Evolutionary conservation across 2,329 filamentous ascomycete genomes (phyloP).

Genomic region (Calonectria hawksworthii): DNA sequence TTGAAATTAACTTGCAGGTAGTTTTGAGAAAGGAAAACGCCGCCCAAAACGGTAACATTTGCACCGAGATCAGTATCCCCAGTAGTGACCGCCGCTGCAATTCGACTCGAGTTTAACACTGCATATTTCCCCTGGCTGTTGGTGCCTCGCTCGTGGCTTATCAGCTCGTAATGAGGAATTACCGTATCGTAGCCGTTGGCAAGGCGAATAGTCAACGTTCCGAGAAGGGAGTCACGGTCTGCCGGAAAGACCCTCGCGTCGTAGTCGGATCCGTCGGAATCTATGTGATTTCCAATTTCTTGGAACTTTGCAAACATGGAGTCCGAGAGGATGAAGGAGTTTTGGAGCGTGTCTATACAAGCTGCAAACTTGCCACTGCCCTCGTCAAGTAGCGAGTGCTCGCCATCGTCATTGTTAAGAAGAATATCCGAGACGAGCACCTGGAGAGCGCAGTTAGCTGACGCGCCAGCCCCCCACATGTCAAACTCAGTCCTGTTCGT

Average conservation of each 20-base stretch:
- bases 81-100: constrained; percentile 11
- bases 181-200: constrained; percentile 23
- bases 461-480: constrained; percentile 25
- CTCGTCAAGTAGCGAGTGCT: constrained; percentile 21
- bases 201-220: constrained; percentile 11
- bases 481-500: constrained; percentile 18
- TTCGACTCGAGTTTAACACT: constrained; percentile 21
- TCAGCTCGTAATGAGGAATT: constrained; percentile 25
- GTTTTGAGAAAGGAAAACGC: constrained; percentile 23
- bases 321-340: constrained; percentile 21
- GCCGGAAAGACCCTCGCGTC: constrained; percentile 1
- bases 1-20: constrained; percentile 21
- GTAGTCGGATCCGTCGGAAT: constrained; percentile 14
- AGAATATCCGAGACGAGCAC: constrained; percentile 21
- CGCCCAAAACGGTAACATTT: constrained; percentile 19
- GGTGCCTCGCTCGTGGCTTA: constrained; percentile 26
- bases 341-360: constrained; percentile 27
- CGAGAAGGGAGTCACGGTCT: constrained; percentile 12
- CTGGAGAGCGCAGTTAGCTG: constrained; percentile 25
- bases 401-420: constrained; percentile 22
- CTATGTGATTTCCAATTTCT: constrained; percentile 19
- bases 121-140: constrained; percentile 22
- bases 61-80: constrained; percentile 20
- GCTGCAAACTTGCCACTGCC: constrained; percentile 16
- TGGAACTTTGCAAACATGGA: constrained; percentile 28